phyloP scores from a whole-genome alignment of 2,329 filamentous ascomycete genomes.

The Cadophora sp. region DNA sequence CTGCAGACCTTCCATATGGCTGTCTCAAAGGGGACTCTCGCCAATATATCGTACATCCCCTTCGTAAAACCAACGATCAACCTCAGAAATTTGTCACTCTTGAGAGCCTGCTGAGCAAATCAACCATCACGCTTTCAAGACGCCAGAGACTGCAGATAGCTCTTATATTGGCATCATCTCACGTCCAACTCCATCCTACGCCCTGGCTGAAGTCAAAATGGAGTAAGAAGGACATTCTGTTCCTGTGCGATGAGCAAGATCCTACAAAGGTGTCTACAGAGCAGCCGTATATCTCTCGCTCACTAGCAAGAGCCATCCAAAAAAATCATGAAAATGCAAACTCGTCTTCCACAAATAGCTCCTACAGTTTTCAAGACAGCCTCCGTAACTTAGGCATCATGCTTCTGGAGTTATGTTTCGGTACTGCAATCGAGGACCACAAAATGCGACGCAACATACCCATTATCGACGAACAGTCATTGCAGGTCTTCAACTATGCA shows the following conservation, averaged over 20 bases:
- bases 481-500: constrained; percentile 17
- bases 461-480: neutral
- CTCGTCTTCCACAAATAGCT: neutral
- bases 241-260: constrained; percentile 23
- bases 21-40: constrained; percentile 18
- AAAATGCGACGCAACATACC: constrained; percentile 5
- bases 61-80: constrained; percentile 19
- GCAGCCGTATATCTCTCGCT: constrained; percentile 31
- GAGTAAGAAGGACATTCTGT: constrained; percentile 31
- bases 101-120: constrained; percentile 20
- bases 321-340: neutral
- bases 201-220: constrained; percentile 28
- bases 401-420: constrained; percentile 31
- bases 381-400: constrained; percentile 28
- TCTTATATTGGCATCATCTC: constrained; percentile 28
- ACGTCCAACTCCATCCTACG: constrained; percentile 29
- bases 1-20: constrained; percentile 24
- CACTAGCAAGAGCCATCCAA: constrained; percentile 11
- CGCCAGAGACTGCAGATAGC: constrained; percentile 27
- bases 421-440: constrained; percentile 25
- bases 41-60: constrained; percentile 25
- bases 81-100: constrained; percentile 26
- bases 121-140: constrained; percentile 18
- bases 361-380: constrained; percentile 23
- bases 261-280: constrained; percentile 20